These are phyloP conservation scores for Scedosporium dehoogii DNA, from an alignment of 2,329 filamentous ascomycete species.

Conservation along the genomic window DNA sequence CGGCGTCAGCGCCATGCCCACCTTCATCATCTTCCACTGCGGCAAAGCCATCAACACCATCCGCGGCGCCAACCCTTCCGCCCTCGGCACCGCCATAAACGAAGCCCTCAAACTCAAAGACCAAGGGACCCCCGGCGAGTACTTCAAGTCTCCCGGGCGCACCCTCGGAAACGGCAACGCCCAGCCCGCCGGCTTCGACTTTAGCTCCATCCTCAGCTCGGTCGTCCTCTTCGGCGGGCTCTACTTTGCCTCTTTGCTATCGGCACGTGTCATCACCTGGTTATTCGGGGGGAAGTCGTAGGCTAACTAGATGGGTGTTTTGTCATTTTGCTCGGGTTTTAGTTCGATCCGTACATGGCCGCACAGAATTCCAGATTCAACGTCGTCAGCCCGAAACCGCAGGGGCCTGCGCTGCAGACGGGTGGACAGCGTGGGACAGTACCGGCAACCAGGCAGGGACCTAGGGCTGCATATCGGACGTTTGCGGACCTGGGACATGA, in stretches of 20 bases:
- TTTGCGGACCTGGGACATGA: constrained; percentile 39
- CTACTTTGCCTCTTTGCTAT: constrained; percentile 52
- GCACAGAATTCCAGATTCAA: constrained; percentile 53
- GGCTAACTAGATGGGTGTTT: constrained; percentile 14
- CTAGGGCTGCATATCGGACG: constrained; percentile 36
- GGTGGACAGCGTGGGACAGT: constrained; percentile 11
- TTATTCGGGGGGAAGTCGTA: neutral
- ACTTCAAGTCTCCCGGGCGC: constrained; percentile 45
- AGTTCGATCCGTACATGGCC: constrained; percentile 53
- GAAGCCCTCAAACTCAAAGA: constrained; percentile 50
- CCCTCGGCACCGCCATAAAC: constrained; percentile 66
- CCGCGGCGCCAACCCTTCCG: constrained; percentile 68
- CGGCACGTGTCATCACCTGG: constrained; percentile 30
- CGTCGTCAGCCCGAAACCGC: constrained; percentile 28
- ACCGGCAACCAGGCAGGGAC: constrained; percentile 17
- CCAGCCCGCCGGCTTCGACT: constrained; percentile 18
- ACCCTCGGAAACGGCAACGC: constrained; percentile 38
- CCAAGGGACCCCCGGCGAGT: constrained; percentile 31
- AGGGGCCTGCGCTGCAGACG: constrained; percentile 10
- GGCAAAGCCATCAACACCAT: constrained; percentile 65
- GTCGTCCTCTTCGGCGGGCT: constrained; percentile 48
- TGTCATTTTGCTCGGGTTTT: constrained; percentile 1
- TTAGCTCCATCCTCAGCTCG: constrained; percentile 36
- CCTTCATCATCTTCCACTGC: constrained; percentile 83
- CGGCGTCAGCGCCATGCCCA: constrained; percentile 80